These are phyloP conservation scores for Diaporthe citri DNA, from an alignment of 2,329 filamentous ascomycete genomes.

Conservation along the genomic window DNA sequence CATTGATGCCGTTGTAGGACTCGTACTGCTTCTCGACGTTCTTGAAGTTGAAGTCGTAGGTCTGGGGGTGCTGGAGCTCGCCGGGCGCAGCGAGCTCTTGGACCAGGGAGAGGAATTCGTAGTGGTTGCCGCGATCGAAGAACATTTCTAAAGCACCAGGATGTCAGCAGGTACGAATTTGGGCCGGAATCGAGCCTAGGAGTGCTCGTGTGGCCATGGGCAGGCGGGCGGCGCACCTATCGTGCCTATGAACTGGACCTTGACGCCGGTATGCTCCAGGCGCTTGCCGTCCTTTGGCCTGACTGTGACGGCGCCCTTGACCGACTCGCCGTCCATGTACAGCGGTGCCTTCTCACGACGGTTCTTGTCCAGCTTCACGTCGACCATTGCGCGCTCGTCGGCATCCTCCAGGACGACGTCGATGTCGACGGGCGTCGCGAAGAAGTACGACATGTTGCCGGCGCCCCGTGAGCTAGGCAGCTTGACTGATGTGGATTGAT, in stretches of 20 bases:
- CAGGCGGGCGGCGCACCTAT: constrained; percentile 74
- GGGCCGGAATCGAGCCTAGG: background rate
- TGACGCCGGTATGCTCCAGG: constrained; percentile 98
- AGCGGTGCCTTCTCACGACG: constrained; percentile 95
- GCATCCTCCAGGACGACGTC: constrained; percentile 97
- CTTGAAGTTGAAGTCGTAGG: constrained; percentile 99
- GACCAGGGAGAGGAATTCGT: constrained; percentile 97
- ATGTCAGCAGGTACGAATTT: background rate
- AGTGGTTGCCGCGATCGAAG: constrained; percentile 98
- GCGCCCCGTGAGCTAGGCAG: constrained; percentile 40
- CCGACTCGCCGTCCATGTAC: constrained; percentile 98
- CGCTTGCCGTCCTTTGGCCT: constrained; percentile 98
- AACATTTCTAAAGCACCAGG: constrained; percentile 87
- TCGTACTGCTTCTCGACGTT: constrained; percentile 99
- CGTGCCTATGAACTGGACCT: constrained; percentile 98
- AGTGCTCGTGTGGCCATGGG: background rate
- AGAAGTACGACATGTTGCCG: constrained; percentile 90
- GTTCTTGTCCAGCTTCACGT: constrained; percentile 99
- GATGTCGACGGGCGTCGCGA: constrained; percentile 98
- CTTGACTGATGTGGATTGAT: constrained; percentile 38
- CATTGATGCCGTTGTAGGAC: constrained; percentile 99
- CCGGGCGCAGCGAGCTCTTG: constrained; percentile 97
- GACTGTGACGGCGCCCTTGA: constrained; percentile 95
- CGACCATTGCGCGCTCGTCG: constrained; percentile 94
- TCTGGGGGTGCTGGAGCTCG: constrained; percentile 98